Evolutionary conservation across 768 basidiomycete genomes (phyloP).

Genomic region (Boletus bicolor): DNA sequence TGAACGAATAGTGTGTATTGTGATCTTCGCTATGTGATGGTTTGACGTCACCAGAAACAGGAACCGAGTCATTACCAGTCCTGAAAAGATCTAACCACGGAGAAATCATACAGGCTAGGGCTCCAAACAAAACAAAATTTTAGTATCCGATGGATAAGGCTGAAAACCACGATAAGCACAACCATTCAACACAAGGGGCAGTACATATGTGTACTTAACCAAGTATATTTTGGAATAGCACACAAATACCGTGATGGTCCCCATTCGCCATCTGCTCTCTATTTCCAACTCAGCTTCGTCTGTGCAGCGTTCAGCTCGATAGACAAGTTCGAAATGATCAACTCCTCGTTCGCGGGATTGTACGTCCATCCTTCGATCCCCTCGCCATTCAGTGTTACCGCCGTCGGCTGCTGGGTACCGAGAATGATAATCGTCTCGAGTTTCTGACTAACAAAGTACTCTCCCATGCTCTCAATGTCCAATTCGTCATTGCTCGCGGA

Average conservation of each 20-base stretch:
- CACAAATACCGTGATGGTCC: neutral
- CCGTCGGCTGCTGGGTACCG: constrained; percentile 45
- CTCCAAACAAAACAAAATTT: neutral
- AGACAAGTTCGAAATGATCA: constrained; percentile 38
- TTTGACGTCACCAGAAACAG: neutral
- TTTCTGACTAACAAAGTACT: constrained; percentile 37
- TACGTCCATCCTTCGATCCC: constrained; percentile 40
- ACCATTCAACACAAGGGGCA: neutral
- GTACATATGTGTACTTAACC: neutral
- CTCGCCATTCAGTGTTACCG: constrained; percentile 40
- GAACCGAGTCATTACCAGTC: neutral
- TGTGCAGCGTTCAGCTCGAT: constrained; percentile 42
- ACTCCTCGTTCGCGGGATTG: constrained; percentile 34
- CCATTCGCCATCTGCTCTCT: neutral
- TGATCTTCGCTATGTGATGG: neutral
- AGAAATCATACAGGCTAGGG: neutral
- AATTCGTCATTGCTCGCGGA: constrained; percentile 35
- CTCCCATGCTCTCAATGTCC: constrained; percentile 33
- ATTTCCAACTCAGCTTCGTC: constrained; percentile 36
- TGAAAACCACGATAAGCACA: neutral
- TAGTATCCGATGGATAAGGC: neutral
- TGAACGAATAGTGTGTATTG: neutral
- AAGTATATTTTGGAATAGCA: neutral
- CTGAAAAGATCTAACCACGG: too few species aligned
- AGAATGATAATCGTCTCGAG: constrained; percentile 56